These are phyloP conservation scores for Candida frijolesensis DNA, from an alignment of 1,139 yeast genomes.

Conservation along the genomic window DNA sequence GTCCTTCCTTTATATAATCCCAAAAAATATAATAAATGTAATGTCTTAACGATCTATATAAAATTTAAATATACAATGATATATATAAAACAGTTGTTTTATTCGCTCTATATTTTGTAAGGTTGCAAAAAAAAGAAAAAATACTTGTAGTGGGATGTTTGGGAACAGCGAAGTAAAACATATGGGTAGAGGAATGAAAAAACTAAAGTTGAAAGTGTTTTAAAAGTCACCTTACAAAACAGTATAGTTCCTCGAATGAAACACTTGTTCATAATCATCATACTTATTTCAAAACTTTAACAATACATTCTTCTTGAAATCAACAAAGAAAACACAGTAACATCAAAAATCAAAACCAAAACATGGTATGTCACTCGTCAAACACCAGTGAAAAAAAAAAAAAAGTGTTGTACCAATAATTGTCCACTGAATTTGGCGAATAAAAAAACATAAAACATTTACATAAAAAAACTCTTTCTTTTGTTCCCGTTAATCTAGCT, in stretches of 20 bases:
- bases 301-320: too few relatives aligned
- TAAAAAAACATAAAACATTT: not conserved
- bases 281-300: too few relatives aligned
- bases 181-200: too few relatives aligned
- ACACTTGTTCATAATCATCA: too few relatives aligned
- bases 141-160: too few relatives aligned
- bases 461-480: not conserved
- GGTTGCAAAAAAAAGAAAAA: not conserved
- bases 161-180: too few relatives aligned
- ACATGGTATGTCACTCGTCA: not conserved
- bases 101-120: not conserved
- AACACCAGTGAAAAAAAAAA: not conserved
- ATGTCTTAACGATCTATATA: slow-evolving; percentile 8
- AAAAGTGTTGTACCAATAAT: too few relatives aligned
- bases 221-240: too few relatives aligned
- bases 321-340: too few relatives aligned
- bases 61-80: not conserved
- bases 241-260: too few relatives aligned
- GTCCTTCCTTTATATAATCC: slow-evolving; percentile 7
- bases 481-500: not conserved
- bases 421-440: not conserved
- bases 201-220: too few relatives aligned
- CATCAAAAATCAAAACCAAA: too few relatives aligned
- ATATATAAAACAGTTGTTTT: not conserved
- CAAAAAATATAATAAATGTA: slow-evolving; percentile 8